phyloP scores from a whole-genome alignment of 495 filamentous ascomycete genomes.

The Podospora sp. region DNA sequence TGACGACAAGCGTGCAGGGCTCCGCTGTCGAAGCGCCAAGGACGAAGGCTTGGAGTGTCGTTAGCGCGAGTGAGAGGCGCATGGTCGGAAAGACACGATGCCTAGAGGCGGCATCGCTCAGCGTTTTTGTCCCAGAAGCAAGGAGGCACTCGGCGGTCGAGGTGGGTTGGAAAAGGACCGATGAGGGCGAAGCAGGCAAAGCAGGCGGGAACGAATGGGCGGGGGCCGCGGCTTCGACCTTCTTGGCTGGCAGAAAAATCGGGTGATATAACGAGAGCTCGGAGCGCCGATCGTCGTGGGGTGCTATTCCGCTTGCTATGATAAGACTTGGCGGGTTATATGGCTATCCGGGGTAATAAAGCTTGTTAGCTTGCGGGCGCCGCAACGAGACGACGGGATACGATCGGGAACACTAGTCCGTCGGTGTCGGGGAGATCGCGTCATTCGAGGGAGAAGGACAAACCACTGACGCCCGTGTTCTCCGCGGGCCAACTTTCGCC shows the following conservation, averaged over 20 bases:
- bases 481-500: neutral
- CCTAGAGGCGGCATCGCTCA: neutral
- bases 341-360: neutral
- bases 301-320: neutral
- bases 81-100: neutral
- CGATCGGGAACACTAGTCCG: neutral
- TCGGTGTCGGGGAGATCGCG: neutral
- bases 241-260: constrained; percentile 14
- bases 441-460: neutral
- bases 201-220: neutral
- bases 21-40: neutral
- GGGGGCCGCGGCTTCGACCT: neutral
- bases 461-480: neutral
- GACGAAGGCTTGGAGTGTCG: neutral
- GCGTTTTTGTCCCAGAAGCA: neutral
- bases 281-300: neutral
- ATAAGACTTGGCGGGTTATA: constrained; percentile 9
- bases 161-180: neutral
- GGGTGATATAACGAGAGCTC: neutral
- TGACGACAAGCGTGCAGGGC: constrained; percentile 10
- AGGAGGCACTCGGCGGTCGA: neutral
- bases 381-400: neutral
- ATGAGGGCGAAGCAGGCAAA: neutral
- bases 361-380: neutral
- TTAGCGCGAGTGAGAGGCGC: neutral